Evolutionary conservation across 176 grass and related monocot genomes (phyloP), one percentile per base, ranked within the genome.

Genomic region (Phoenix roebelenii): DNA sequence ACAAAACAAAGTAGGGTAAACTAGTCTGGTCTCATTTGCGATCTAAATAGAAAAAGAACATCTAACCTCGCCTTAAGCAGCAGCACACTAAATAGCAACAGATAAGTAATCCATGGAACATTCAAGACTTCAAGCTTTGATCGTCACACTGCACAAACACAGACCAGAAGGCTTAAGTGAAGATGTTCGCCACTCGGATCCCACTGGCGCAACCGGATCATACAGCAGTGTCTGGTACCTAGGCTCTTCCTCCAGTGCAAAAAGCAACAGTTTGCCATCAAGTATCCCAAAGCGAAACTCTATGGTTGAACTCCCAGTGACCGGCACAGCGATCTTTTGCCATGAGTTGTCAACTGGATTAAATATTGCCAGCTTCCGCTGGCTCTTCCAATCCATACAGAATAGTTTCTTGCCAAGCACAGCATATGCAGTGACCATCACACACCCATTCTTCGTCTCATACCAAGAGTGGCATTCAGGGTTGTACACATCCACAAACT

Each of bases 361-460:
- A 49, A 90, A 95, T 16, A 58, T 63, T 0, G 68, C 59, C 3
- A 95, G 52, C 2, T 72, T 69, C 3, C 86, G 49, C 30, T 82
- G 86, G 58, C 82, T 68, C 52, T 69, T 83, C 90, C 90, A 95
- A 25, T 90, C 80, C 18, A 87, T 23, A 24, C 90, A 90, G 54
- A 82, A 84, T 25, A 95, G 71, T 15, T 50, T 77, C 20, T 48
- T 15, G 22, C 48, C 51, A 4, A 90, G 32, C 16, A 82, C 50
- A 0, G 71, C 83, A 2, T 95, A 74, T 3, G 86, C 69, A 15
- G 83, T 89, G 57, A 89, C 86, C 90, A 95, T 89, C 52, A 95
- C 86, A 6, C 90, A 86, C 5, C 90, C 90, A 10, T 78, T 84
- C 71, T 82, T 95, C 60, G 79, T 74, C 64, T 84, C 90, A 0